These are phyloP conservation scores for Piper longum DNA, from an alignment of 164 flowering plant species.

Conservation along the genomic window DNA sequence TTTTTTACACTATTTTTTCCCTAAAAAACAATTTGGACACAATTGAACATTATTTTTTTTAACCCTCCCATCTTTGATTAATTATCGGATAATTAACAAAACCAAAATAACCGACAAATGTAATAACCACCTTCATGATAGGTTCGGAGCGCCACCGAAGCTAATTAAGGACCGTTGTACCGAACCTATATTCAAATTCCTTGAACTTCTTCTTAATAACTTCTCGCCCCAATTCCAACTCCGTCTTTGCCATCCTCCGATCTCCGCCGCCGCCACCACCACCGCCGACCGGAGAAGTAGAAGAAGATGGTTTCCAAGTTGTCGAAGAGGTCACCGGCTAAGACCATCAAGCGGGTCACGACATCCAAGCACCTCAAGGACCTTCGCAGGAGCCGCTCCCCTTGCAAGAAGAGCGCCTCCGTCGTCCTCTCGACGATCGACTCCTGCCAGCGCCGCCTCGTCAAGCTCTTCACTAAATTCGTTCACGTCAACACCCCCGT, in stretches of 20 bases:
- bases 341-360: conserved; percentile 32
- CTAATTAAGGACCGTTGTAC: conserved; percentile 24
- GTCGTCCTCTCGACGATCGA: conserved; percentile 42
- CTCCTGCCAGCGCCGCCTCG: conserved; percentile 56
- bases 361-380: conserved; percentile 31
- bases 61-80: not conserved
- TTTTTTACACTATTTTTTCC: not conserved
- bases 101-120: not conserved
- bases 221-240: not conserved
- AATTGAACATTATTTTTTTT: too few species aligned
- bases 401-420: conserved; percentile 25
- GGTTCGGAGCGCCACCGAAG: conserved; percentile 13
- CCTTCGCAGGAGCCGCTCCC: conserved; percentile 10
- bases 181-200: conserved; percentile 27
- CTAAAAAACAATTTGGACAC: not conserved
- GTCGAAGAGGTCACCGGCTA: conserved; percentile 37
- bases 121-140: not conserved
- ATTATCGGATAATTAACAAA: not conserved
- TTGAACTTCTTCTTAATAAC: not conserved
- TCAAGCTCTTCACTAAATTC: conserved; percentile 48
- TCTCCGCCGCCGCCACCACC: conserved; percentile 1
- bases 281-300: not conserved
- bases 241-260: not conserved
- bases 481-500: conserved; percentile 33
- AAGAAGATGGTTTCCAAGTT: conserved; percentile 54